Base-by-base conservation (phyloP, 345 rosid genomes). In the Pistacia integerrima region DNA sequence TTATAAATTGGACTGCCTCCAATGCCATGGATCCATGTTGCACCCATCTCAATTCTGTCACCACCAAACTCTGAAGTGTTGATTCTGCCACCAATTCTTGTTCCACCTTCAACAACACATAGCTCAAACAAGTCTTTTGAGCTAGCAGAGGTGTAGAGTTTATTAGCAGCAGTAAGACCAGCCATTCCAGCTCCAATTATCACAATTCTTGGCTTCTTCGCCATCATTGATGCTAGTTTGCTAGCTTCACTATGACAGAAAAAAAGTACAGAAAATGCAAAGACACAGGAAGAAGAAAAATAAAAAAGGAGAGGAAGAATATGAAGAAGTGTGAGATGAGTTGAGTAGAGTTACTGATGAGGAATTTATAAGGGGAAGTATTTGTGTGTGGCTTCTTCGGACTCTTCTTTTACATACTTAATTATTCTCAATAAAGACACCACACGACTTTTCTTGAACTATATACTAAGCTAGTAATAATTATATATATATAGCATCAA, bases 181-280 rank as follows among this genome's bases (percentile, higher is more conserved):
- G 99, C 91, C 99, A 96, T 96, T 85, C 99, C 98, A 4, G 99
- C 99, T 61, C 98, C 99, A 64, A 96, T 81, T 33, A 96, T 93
- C 58, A 93, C 97, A 73, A 96, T 85, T 88, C 89, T 93, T 57
- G 97, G 93, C 90, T 93, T 96, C 88, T 88, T 90, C 35, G 87
- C 91, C 97, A 91, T 93, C 81, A 75, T 82, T 69, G 74, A 74
- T 72, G 30, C 78, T 49, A 48, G 25, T 20, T 74, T 72, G 33
- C 77, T 28, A 71, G 67, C 74, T 48, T 70, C 14, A 18, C 18
- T 11, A 54, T 66, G 72, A 49, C 52, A 36, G 44, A 38, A 38
- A 5, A 41, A n/a, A 64, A 59, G 57, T 18, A 56, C 49, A 20
- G 5, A 41, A 76, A 74, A 48, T 70, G 58, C 62, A 25, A 57